Base-by-base conservation (phyloP, 2,329 filamentous ascomycete genomes). In the Ophiostoma quercus region DNA sequence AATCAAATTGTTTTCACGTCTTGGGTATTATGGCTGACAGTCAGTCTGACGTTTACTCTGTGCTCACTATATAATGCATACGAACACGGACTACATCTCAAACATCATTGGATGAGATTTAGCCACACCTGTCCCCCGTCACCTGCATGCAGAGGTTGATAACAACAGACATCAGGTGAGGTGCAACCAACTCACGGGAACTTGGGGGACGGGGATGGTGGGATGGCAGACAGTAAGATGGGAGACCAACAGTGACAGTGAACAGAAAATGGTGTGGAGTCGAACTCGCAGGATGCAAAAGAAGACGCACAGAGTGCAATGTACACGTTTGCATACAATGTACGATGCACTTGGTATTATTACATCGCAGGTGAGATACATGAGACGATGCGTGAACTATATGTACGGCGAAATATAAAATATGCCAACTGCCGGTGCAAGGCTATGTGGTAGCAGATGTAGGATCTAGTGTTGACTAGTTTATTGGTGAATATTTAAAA, bases 371-470 rank as follows among this genome's bases (percentile, higher is more conserved):
- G n/a, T 19, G 34, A 34, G 47, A 51, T 51, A 19, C 47, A 51
- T 25, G 51, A 14, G n/a, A 57, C 9, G n/a, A 57, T 57, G 51
- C 22, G 51, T 57, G 51, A 57, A 57, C 51, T 57, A 57, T 57
- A 22, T 57, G 51, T 57, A 57, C 22, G 11, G 51, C 57, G 51
- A 57, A 34, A 62, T 63, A 63, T 37, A 37, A 37, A 63, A 37
- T 37, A 63, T 37, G n/a, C 60, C 60, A 63, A 63, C 60, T 63
- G 60, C 60, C 60, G 60, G 60, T 22, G 37, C 60, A 63, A 63
- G 60, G 60, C 60, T 63, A 63, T 63, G 29, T 63, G 29, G 57
- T 62, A 62, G 57, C 34, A 22, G 57, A 62, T 34, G 25, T 60
- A 29, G 54, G n/a, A 19, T 57, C 54, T 22, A 29, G 54, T 47